Base-by-base conservation (phyloP, 2,329 filamentous ascomycete species). In the Clarireedia paspali region DNA sequence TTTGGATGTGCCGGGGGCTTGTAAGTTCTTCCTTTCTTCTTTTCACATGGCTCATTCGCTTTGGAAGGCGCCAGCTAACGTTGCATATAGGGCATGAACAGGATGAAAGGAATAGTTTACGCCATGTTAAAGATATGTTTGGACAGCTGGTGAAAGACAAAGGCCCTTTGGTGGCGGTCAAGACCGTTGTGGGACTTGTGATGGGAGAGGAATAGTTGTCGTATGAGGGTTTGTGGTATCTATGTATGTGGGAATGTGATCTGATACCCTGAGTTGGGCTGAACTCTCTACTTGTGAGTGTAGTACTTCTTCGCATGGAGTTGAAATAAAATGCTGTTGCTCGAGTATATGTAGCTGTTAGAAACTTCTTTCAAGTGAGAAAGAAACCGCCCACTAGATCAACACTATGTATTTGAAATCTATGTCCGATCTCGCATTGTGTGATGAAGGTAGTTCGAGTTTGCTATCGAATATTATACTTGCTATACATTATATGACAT, bases 71-170 rank as follows among this genome's bases (percentile, higher is more conserved):
- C 6, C 9, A 9, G 46, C 53, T 60, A 42, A 58, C 46, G 10
- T 45, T 14, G 10, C 42, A 6, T 14, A n/a, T 58, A 85, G 83
- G 85, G 85, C 78, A 79, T 57, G 74, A 80, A 56, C 74, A 72
- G 45, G 85, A 88, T 61, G 72, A 75, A 7, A 73, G 77, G 23
- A 75, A 75, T n/a, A 76, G 75, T 42, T 70, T 89, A 27, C 72
- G 74, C 1, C 79, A 77, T 53, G 76, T 89, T 5, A 79, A 84
- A 0, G 73, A 74, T 23, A 73, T 85, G 15, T 89, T 88, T 61
- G 73, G 79, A 47, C 77, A 77, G 55, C 70, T 89, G 14, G 70
- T 87, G 0, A 74, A 74, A 17, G 78, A 76, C 2, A 76, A 75
- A 34, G 79, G 80, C 44, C 77, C 80, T 7, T 78, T 81, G 0